These are phyloP conservation scores for Puccinia novopanici DNA, from an alignment of 1,284 basidiomycete genomes.

Conservation along the genomic window DNA sequence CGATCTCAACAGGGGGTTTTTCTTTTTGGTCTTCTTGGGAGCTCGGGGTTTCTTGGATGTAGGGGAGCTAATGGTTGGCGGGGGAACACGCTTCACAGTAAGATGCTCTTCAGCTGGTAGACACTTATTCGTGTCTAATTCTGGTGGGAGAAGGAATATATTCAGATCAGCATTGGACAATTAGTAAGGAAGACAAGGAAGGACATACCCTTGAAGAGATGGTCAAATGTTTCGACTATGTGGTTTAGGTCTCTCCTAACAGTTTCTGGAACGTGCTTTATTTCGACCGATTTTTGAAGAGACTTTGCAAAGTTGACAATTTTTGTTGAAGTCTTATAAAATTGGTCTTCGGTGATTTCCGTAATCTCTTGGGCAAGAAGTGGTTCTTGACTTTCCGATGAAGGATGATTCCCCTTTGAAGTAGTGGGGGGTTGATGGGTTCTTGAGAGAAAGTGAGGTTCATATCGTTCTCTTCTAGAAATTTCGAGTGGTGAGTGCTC, in stretches of 20 bases:
- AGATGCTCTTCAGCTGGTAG: slow-evolving; percentile 14
- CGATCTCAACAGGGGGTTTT: no score
- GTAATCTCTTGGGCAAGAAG: slow-evolving; percentile 2
- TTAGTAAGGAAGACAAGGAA: not conserved
- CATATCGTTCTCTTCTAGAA: slow-evolving; percentile 5
- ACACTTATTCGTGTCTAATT: not conserved
- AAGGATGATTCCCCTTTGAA: not conserved
- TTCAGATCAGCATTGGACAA: not conserved
- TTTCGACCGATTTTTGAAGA: no score
- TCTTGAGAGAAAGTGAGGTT: not conserved
- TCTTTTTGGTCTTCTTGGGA: not conserved
- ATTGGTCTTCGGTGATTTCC: slow-evolving; percentile 9
- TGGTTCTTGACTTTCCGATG: not conserved
- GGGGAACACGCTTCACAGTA: not conserved
- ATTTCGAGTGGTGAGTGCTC: not conserved
- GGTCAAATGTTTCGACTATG: not conserved
- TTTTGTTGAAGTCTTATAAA: not conserved
- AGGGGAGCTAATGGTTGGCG: not conserved
- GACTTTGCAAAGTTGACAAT: slow-evolving; percentile 7
- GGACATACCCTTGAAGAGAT: not conserved
- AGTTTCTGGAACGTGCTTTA: not conserved
- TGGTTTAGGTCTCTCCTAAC: not conserved
- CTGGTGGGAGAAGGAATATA: not conserved
- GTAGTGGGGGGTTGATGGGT: not conserved
- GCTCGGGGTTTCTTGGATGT: not conserved